Conservation (phyloP, 2,329 filamentous ascomycete genomes). For the Xylaria sp. region DNA sequence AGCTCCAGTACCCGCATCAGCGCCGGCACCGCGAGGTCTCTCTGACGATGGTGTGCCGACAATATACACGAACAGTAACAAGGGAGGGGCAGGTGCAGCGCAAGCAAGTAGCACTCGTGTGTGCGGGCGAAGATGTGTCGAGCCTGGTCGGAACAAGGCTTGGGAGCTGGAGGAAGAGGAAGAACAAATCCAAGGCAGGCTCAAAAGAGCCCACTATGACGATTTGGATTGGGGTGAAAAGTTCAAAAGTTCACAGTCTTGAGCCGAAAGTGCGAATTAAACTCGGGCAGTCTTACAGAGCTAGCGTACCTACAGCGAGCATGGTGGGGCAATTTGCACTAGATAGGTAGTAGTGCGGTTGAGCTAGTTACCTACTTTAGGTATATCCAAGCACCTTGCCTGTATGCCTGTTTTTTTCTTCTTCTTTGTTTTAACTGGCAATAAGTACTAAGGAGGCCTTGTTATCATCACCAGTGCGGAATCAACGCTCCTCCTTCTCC, state of each 20-base stretch:
- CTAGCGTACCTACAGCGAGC: background rate
- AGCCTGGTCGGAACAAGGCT: background rate
- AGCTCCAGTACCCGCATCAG: background rate
- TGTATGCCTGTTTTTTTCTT: background rate
- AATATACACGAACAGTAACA: background rate
- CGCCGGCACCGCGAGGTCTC: conserved; percentile 3
- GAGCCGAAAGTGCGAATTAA: conserved; percentile 25
- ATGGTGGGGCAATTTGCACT: conserved; percentile 35
- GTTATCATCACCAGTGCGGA: background rate
- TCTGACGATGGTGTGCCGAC: conserved; percentile 3
- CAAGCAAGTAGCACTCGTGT: conserved; percentile 17
- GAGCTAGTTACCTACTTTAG: background rate
- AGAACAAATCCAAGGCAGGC: conserved; percentile 3
- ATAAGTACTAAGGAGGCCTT: background rate
- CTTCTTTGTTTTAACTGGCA: conserved; percentile 1
- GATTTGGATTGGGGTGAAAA: conserved; percentile 39
- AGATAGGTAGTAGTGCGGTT: conserved; percentile 1
- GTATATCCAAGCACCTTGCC: background rate
- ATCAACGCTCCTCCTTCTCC: background rate
- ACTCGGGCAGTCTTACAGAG: conserved; percentile 22
- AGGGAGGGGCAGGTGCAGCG: conserved; percentile 20
- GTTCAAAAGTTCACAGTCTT: conserved; percentile 13
- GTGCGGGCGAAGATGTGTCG: conserved; percentile 6
- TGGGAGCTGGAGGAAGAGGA: background rate
- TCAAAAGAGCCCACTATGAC: conserved; percentile 34